These are phyloP conservation scores for Juncus inflexus DNA, from an alignment of 176 grass and related monocot species.

Conservation along the genomic window DNA sequence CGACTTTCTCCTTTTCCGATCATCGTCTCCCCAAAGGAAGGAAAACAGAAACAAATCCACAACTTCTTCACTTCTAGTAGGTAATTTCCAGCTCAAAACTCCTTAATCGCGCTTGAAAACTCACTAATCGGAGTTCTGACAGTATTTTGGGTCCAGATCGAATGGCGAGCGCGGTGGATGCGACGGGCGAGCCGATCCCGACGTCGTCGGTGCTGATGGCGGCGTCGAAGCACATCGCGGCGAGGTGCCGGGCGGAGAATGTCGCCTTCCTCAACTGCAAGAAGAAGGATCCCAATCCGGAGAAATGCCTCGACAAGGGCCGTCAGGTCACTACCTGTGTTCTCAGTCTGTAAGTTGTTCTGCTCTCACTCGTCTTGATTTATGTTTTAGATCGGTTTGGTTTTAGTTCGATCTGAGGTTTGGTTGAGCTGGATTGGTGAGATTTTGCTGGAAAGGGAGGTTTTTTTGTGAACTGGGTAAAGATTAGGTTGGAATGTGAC, in stretches of 20 bases:
- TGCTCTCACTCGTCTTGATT: conserved; percentile 1
- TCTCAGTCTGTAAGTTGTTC: conserved; percentile 57
- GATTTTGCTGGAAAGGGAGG: conserved; percentile 8
- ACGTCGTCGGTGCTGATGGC: conserved; percentile 84
- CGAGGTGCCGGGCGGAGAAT: conserved; percentile 74
- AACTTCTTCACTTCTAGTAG: neutral
- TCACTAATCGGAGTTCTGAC: neutral
- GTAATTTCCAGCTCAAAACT: neutral
- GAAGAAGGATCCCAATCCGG: conserved; percentile 88
- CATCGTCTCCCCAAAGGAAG: neutral
- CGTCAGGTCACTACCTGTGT: conserved; percentile 73
- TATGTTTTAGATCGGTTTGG: neutral
- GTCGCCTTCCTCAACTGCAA: conserved; percentile 93
- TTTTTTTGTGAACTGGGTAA: neutral
- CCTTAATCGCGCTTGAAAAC: neutral
- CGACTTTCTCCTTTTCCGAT: neutral
- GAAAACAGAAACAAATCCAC: neutral
- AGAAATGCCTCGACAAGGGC: conserved; percentile 89
- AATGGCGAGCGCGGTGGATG: conserved; percentile 60
- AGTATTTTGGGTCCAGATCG: neutral
- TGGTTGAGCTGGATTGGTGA: neutral
- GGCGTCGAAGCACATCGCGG: conserved; percentile 77
- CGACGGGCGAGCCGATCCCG: conserved; percentile 70
- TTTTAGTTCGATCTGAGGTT: conserved; percentile 4
- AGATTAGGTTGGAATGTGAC: too few species aligned